These are phyloP conservation scores for Emmonsiellopsis sp. DNA, from an alignment of 2,329 filamentous ascomycete genomes.

Conservation along the genomic window DNA sequence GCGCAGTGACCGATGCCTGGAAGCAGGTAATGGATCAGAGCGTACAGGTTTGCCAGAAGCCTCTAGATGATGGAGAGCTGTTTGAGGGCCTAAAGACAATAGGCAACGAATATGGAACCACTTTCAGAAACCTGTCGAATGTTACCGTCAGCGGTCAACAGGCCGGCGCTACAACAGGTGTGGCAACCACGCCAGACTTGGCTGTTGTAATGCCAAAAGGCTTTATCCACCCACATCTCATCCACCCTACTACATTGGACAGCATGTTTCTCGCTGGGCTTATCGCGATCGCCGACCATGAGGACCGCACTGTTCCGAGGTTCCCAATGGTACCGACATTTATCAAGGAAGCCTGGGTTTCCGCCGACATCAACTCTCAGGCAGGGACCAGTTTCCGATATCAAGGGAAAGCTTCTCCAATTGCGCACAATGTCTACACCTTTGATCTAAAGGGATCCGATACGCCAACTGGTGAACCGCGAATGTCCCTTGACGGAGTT, in stretches of 20 bases:
- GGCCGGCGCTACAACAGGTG: slow-evolving; percentile 15
- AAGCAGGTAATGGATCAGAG: slow-evolving; percentile 9
- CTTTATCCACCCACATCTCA: slow-evolving; percentile 23
- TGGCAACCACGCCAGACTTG: slow-evolving; percentile 22
- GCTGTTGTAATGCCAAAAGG: slow-evolving; percentile 24
- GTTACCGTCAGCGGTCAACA: slow-evolving; percentile 13
- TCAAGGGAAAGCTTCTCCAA: slow-evolving; percentile 15
- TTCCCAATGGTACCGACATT: slow-evolving; percentile 22
- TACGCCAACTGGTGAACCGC: slow-evolving; percentile 4
- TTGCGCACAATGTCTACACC: slow-evolving; percentile 14
- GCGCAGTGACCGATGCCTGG: slow-evolving; percentile 12
- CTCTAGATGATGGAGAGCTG: slow-evolving; percentile 16
- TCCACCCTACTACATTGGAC: slow-evolving; percentile 30
- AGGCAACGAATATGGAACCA: slow-evolving; percentile 23
- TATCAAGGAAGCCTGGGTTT: slow-evolving; percentile 26
- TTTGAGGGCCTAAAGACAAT: slow-evolving; percentile 20
- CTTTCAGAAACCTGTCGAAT: slow-evolving; percentile 22
- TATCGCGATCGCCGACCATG: slow-evolving; percentile 17
- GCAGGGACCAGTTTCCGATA: slow-evolving; percentile 17
- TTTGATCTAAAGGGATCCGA: slow-evolving; percentile 15
- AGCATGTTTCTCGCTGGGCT: slow-evolving; percentile 24
- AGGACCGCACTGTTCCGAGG: slow-evolving; percentile 14
- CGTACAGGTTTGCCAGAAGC: slow-evolving; percentile 13
- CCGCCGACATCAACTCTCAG: slow-evolving; percentile 15
- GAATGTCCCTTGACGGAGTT: slow-evolving; percentile 19